phyloP scores from a whole-genome alignment of 345 rosid genomes.

The Pugionium dolabratum region DNA sequence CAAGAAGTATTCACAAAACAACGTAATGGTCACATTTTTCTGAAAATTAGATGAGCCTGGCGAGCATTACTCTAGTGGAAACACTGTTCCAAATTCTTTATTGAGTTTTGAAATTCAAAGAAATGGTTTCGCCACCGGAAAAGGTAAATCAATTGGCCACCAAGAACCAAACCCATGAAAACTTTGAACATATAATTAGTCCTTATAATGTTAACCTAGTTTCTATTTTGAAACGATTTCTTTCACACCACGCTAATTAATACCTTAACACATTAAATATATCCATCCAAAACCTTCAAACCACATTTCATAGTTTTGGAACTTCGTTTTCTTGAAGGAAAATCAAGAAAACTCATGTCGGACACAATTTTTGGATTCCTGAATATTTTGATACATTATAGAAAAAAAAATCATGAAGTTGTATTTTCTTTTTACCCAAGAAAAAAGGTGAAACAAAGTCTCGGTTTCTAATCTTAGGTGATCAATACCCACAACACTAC shows the following conservation, averaged over 20 bases:
- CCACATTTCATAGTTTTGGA: neutral
- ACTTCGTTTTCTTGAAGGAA: neutral
- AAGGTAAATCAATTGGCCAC: constrained; percentile 11
- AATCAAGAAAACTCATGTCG: neutral
- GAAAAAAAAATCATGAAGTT: neutral
- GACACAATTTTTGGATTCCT: neutral
- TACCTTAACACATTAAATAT: neutral
- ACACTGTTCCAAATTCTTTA: no score
- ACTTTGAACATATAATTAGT: neutral
- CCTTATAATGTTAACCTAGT: neutral
- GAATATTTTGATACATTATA: neutral
- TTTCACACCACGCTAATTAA: constrained; percentile 10
- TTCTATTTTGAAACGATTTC: constrained; percentile 11
- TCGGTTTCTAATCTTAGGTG: constrained; percentile 21
- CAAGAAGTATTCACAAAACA: no score
- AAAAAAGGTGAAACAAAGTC: constrained; percentile 18
- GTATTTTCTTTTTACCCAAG: constrained; percentile 16
- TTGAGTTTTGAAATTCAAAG: no score
- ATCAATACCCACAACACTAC: constrained; percentile 42
- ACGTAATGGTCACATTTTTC: no score
- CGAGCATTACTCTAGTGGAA: no score
- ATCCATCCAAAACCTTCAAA: neutral
- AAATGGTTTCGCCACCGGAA: constrained; percentile 21
- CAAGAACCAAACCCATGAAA: constrained; percentile 11
- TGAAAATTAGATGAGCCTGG: no score